Conservation (phyloP, 2,329 filamentous ascomycete species). For the Aureobasidium sp. region DNA sequence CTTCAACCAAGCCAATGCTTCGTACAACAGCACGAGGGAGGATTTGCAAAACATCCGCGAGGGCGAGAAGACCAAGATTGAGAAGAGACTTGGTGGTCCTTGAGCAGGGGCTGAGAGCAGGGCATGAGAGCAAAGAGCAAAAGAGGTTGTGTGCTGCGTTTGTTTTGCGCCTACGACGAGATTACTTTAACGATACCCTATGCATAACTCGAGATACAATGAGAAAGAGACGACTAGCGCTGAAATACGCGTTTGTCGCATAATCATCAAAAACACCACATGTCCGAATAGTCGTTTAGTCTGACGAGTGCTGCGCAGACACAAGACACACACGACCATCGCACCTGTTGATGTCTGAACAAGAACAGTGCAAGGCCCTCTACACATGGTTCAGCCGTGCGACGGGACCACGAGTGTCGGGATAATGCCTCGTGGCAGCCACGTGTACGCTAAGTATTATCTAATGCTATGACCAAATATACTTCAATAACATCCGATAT, state of each 20-base stretch:
- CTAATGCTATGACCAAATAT: too few relatives aligned
- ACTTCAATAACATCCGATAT: too few relatives aligned
- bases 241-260: not conserved
- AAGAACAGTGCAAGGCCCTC: too few relatives aligned
- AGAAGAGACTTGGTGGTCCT: constrained; percentile 51
- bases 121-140: not conserved
- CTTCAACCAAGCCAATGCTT: constrained; percentile 67
- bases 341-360: too few relatives aligned
- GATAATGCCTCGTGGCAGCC: too few relatives aligned
- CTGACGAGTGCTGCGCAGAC: too few relatives aligned
- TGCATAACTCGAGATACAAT: constrained; percentile 1
- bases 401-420: too few relatives aligned
- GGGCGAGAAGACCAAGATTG: constrained; percentile 63
- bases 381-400: too few relatives aligned
- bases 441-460: too few relatives aligned
- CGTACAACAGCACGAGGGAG: constrained; percentile 69
- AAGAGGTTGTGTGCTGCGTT: not conserved
- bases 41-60: constrained; percentile 61
- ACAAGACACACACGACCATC: too few relatives aligned
- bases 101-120: not conserved
- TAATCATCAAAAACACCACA: not conserved
- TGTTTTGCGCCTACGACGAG: not conserved
- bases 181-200: constrained; percentile 2
- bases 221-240: not conserved
- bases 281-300: too few relatives aligned